Percentiles rank a stretch among this genome's conserved stretches.
These are phyloP conservation scores for Rhynchospora tenuis DNA, from an alignment of 176 grass and related monocot genomes.

Conservation along the genomic window DNA sequence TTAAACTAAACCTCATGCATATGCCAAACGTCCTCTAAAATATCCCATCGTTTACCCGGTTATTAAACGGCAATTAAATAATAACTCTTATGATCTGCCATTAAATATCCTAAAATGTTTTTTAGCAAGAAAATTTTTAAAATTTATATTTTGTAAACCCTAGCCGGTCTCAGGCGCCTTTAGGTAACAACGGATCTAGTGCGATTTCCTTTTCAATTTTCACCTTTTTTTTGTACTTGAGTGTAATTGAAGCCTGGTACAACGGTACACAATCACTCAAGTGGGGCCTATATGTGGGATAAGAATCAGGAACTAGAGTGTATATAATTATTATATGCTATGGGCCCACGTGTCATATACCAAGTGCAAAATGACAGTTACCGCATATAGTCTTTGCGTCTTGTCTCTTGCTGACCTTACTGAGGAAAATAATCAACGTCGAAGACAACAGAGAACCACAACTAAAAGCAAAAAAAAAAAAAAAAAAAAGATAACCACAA, in stretches of 20 bases:
- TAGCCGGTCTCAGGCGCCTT: not conserved
- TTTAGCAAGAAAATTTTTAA: no score
- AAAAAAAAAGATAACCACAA: not conserved
- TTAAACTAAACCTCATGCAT: no score
- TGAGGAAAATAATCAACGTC: not conserved
- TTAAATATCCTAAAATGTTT: no score
- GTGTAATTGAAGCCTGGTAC: not conserved
- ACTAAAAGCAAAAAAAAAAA: no score
- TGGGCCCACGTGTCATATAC: not conserved
- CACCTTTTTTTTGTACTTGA: not conserved
- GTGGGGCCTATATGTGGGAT: not conserved
- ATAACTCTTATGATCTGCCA: no score
- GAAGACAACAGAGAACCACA: not conserved
- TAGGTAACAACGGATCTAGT: not conserved
- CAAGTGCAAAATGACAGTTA: constrained; percentile 13
- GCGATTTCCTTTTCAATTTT: not conserved
- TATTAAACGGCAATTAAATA: no score
- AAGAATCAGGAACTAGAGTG: not conserved
- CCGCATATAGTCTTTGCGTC: constrained; percentile 8
- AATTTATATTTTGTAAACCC: no score
- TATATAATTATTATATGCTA: not conserved
- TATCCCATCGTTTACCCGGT: no score
- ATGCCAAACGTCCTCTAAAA: no score
- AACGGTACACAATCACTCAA: not conserved
- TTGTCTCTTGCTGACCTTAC: not conserved